A percentile compares a stretch with the other conserved stretches of the same genome.
phyloP scores from a whole-genome alignment of 371 early-diverging fungal species.

The Syncephalastrum monosporum region DNA sequence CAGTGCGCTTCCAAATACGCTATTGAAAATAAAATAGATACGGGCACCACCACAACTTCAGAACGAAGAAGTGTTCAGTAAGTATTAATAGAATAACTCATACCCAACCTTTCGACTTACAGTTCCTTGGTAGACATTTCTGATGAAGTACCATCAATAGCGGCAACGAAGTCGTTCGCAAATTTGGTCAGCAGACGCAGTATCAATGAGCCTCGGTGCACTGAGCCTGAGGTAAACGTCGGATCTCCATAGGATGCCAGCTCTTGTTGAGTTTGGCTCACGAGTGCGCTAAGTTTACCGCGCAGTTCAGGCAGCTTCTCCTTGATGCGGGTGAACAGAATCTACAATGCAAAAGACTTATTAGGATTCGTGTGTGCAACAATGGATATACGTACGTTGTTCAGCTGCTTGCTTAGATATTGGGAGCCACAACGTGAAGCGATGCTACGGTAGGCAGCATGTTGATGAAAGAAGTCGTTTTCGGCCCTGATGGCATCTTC shows the following conservation, averaged over 20 bases:
- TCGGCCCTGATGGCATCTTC: slow-evolving; percentile 77
- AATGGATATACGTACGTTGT: slow-evolving; percentile 16
- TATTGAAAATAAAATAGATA: slow-evolving; percentile 89
- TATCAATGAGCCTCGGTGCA: slow-evolving; percentile 64
- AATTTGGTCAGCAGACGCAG: slow-evolving; percentile 81
- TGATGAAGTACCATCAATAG: slow-evolving; percentile 79
- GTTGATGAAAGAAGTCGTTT: slow-evolving; percentile 74
- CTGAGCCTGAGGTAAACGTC: slow-evolving; percentile 52
- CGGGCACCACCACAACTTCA: slow-evolving; percentile 79
- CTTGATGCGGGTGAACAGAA: slow-evolving; percentile 78
- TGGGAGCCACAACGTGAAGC: slow-evolving; percentile 64
- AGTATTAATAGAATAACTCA: background rate
- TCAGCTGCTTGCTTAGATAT: slow-evolving; percentile 30
- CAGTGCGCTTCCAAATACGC: slow-evolving; percentile 77
- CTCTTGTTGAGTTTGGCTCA: slow-evolving; percentile 81
- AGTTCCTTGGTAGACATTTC: slow-evolving; percentile 92
- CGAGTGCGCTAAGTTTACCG: slow-evolving; percentile 73
- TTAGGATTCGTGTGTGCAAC: background rate
- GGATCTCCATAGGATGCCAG: slow-evolving; percentile 73
- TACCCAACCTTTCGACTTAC: slow-evolving; percentile 25
- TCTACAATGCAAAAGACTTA: slow-evolving; percentile 24
- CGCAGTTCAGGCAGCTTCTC: slow-evolving; percentile 83
- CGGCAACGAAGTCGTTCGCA: slow-evolving; percentile 75
- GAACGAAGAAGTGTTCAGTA: background rate
- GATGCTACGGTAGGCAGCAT: slow-evolving; percentile 84